phyloP scores from a whole-genome alignment of 2,329 filamentous ascomycete genomes.

The Bipolaris gigantea region DNA sequence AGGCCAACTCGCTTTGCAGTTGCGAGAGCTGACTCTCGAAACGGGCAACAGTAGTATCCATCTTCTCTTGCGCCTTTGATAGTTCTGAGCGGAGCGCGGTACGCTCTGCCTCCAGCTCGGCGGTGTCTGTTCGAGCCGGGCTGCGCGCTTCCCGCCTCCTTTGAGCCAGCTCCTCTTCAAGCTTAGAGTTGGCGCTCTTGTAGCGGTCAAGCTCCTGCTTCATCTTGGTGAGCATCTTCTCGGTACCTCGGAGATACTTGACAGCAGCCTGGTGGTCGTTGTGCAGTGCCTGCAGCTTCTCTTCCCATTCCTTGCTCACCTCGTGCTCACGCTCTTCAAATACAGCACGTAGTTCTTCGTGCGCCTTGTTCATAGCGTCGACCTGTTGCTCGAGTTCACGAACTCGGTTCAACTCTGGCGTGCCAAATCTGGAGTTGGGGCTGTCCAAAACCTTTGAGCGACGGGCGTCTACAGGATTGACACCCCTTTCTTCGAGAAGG shows the following conservation, averaged over 20 bases:
- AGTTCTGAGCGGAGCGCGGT: constrained; percentile 68
- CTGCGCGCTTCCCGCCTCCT: constrained; percentile 45
- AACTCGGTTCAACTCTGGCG: constrained; percentile 76
- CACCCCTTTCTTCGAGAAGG: constrained; percentile 83
- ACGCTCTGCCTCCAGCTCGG: constrained; percentile 76
- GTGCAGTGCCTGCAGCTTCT: constrained; percentile 90
- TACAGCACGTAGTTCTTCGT: constrained; percentile 79
- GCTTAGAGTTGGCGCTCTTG: constrained; percentile 79
- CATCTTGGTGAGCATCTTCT: constrained; percentile 98
- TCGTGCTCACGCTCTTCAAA: constrained; percentile 82
- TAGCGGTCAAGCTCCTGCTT: constrained; percentile 95
- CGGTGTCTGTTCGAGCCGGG: constrained; percentile 51
- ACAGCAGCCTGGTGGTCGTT: constrained; percentile 98
- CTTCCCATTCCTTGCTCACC: constrained; percentile 84
- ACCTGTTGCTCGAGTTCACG: constrained; percentile 89
- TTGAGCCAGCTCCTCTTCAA: constrained; percentile 79
- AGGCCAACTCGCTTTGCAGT: constrained; percentile 69
- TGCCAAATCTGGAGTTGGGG: constrained; percentile 72
- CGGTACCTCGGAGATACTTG: constrained; percentile 96
- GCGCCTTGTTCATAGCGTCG: constrained; percentile 71
- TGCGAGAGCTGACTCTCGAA: constrained; percentile 72
- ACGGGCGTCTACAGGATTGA: constrained; percentile 73
- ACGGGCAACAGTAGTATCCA: constrained; percentile 64
- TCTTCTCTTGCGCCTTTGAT: constrained; percentile 67
- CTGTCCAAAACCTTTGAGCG: constrained; percentile 73